Conservation (phyloP, 768 basidiomycete species). For the Pholiota microspora region DNA sequence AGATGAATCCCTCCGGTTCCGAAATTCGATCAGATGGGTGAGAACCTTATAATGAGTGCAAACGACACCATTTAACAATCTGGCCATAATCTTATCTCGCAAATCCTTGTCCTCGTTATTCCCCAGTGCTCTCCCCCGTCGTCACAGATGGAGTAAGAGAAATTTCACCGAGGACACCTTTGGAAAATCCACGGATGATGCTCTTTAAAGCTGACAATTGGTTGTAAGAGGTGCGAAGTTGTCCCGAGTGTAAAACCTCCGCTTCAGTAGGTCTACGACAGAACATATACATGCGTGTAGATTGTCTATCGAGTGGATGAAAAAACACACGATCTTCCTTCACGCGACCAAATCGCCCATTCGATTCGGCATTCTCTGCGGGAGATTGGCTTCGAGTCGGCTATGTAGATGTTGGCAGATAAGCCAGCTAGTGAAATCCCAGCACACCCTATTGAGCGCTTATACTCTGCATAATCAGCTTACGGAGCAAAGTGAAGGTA, state of each 20-base stretch:
- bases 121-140: background rate
- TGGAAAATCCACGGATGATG: constrained; percentile 3
- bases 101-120: background rate
- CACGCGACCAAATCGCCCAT: background rate
- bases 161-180: background rate
- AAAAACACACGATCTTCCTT: background rate
- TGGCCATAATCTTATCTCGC: constrained; percentile 3
- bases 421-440: background rate
- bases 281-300: background rate
- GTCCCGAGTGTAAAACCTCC: constrained; percentile 12
- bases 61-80: background rate
- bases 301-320: background rate
- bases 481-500: background rate
- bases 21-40: constrained; percentile 10
- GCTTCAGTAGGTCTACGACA: background rate
- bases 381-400: background rate
- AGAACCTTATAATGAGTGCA: background rate
- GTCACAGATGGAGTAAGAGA: background rate
- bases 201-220: constrained; percentile 3
- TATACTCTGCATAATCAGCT: background rate
- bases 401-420: too few species aligned
- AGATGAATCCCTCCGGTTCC: constrained; percentile 15
- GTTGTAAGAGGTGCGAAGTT: constrained; percentile 13
- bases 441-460: background rate
- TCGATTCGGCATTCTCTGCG: background rate